A percentile compares a stretch with the other conserved stretches of the same genome.
These are phyloP conservation scores for Xylaria cubensis DNA, from an alignment of 495 filamentous ascomycete species.

Conservation along the genomic window DNA sequence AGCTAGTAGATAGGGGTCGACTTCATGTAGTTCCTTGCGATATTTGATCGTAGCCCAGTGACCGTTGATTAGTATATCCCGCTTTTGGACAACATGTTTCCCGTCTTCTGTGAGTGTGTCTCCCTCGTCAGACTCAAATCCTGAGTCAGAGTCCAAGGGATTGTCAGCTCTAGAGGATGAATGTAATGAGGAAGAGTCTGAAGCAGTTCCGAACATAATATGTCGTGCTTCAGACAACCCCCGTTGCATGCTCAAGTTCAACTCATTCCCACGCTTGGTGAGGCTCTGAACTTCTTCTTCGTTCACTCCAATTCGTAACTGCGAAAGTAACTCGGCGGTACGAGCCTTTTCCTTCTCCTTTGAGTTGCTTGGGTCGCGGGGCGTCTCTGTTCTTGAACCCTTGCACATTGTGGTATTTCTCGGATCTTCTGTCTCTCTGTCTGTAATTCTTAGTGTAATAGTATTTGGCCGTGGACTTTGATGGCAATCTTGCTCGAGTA, in stretches of 20 bases:
- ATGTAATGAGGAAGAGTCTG: not conserved
- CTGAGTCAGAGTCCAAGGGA: not conserved
- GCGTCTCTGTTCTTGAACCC: not conserved
- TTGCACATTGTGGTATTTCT: not conserved
- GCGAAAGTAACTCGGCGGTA: not conserved
- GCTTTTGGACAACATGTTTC: constrained; percentile 5
- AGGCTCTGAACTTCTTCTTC: not conserved
- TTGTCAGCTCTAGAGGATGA: not conserved
- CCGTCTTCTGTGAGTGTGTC: constrained; percentile 18
- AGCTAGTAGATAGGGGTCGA: not conserved
- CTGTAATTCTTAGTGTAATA: not conserved
- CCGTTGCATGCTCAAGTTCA: not conserved
- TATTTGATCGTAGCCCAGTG: not conserved
- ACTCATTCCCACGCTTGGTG: not conserved
- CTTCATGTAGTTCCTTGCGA: not conserved
- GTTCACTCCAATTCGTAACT: not conserved
- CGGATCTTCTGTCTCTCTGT: no score
- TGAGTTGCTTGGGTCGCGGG: not conserved
- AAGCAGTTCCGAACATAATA: not conserved
- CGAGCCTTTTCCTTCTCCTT: not conserved
- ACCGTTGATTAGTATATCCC: constrained; percentile 12
- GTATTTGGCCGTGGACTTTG: not conserved
- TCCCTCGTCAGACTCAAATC: constrained; percentile 4
- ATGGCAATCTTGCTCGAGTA: not conserved
- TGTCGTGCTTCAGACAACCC: not conserved